Evolutionary conservation across 2,329 filamentous ascomycete genomes (phyloP).

Genomic region (Sarocladiaceae sp.): DNA sequence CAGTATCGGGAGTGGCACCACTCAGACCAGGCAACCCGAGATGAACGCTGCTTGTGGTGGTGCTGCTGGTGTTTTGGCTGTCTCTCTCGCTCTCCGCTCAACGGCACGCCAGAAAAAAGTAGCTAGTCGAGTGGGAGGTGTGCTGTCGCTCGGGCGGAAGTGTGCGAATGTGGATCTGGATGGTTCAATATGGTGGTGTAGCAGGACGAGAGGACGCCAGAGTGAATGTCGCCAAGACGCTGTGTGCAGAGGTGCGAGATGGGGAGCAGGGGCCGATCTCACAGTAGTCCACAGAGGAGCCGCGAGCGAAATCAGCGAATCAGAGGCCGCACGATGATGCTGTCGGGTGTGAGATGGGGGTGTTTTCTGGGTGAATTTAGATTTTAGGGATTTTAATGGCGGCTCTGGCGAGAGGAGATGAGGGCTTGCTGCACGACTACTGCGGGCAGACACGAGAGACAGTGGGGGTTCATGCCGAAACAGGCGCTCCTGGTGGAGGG

Average conservation of each 20-base stretch:
- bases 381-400: slow-evolving; percentile 1
- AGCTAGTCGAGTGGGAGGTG: slow-evolving; percentile 9
- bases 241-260: slow-evolving; percentile 3
- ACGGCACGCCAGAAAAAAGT: slow-evolving; percentile 5
- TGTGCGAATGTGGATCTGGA: background rate
- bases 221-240: slow-evolving; percentile 3
- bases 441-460: background rate
- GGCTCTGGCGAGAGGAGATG: slow-evolving; percentile 4
- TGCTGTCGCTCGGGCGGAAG: slow-evolving; percentile 10
- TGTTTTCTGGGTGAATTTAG: background rate
- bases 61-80: slow-evolving; percentile 1
- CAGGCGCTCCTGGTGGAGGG: background rate
- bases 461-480: slow-evolving; percentile 2
- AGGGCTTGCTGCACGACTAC: background rate
- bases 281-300: slow-evolving; percentile 1
- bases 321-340: background rate
- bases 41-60: background rate
- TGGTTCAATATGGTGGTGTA: background rate
- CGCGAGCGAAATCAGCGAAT: background rate
- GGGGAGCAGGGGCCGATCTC: slow-evolving; percentile 9
- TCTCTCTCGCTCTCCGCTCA: slow-evolving; percentile 9
- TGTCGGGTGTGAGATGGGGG: background rate
- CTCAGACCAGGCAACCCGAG: slow-evolving; percentile 8
- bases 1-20: slow-evolving; percentile 7
- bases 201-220: background rate